Conservation (phyloP, 345 rosid genomes). For the Salix udensis region DNA sequence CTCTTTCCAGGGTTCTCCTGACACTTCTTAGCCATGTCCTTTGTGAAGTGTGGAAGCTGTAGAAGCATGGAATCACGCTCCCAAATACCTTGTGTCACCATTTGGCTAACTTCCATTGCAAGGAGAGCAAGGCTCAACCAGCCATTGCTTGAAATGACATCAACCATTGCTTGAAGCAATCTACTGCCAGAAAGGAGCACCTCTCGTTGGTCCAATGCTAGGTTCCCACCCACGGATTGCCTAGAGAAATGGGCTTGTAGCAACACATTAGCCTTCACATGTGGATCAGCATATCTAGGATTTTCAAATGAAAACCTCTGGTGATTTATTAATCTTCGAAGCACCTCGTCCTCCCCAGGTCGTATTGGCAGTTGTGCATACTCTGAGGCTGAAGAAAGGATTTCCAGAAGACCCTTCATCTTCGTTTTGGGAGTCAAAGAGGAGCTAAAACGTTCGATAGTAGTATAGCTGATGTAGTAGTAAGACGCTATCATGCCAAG, state of each 20-base stretch:
- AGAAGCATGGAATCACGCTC: slow-evolving; percentile 89
- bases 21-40: slow-evolving; percentile 74
- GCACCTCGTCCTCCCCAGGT: slow-evolving; percentile 85
- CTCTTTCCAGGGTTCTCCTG: slow-evolving; percentile 75
- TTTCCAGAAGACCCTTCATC: slow-evolving; percentile 92
- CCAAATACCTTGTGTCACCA: slow-evolving; percentile 98
- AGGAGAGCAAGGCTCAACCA: slow-evolving; percentile 88
- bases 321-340: slow-evolving; percentile 71
- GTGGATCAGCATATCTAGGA: slow-evolving; percentile 70
- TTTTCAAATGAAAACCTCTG: slow-evolving; percentile 90
- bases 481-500: slow-evolving; percentile 90
- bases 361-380: slow-evolving; percentile 69
- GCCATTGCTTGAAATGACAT: slow-evolving; percentile 85
- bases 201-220: slow-evolving; percentile 77
- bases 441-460: slow-evolving; percentile 88
- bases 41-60: slow-evolving; percentile 88
- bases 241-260: slow-evolving; percentile 94
- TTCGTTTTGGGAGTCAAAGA: slow-evolving; percentile 73
- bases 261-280: slow-evolving; percentile 81
- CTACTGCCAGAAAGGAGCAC: slow-evolving; percentile 68
- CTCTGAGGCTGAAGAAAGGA: slow-evolving; percentile 85
- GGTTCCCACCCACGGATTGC: slow-evolving; percentile 66
- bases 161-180: slow-evolving; percentile 85
- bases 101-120: slow-evolving; percentile 91
- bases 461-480: slow-evolving; percentile 79